A percentile compares a stretch with the other conserved stretches of the same genome.
These are phyloP conservation scores for Amphichorda felina DNA, from an alignment of 2,329 filamentous ascomycete genomes.

Conservation along the genomic window DNA sequence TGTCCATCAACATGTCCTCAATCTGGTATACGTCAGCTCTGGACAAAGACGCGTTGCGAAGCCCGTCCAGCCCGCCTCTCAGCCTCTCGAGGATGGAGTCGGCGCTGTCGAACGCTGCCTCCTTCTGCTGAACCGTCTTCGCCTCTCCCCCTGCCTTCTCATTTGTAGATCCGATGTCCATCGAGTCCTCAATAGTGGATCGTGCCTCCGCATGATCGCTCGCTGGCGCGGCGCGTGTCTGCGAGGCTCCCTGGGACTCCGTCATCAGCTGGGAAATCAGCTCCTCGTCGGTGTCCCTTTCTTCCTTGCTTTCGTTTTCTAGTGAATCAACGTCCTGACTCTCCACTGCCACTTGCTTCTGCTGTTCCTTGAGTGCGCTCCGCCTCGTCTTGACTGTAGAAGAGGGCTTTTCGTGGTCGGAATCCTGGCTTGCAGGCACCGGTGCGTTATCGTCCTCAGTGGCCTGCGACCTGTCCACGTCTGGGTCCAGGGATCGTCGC, in stretches of 20 bases:
- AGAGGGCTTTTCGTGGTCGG: neutral
- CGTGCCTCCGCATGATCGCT: neutral
- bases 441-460: neutral
- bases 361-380: conserved; percentile 1
- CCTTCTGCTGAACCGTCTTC: no score
- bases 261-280: conserved; percentile 26
- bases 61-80: conserved; percentile 35
- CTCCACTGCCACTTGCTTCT: conserved; percentile 1
- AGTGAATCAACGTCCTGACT: conserved; percentile 1
- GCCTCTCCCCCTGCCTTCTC: neutral
- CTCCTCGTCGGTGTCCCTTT: conserved; percentile 26
- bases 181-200: conserved; percentile 9
- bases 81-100: conserved; percentile 18
- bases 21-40: conserved; percentile 56
- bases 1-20: conserved; percentile 70
- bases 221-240: conserved; percentile 10
- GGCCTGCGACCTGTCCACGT: neutral
- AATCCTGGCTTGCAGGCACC: neutral
- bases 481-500: conserved; percentile 11
- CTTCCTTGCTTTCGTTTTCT: conserved; percentile 6
- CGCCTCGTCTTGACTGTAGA: conserved; percentile 3
- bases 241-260: conserved; percentile 26
- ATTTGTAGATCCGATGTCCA: conserved; percentile 8
- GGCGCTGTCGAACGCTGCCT: conserved; percentile 5
- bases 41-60: conserved; percentile 48